Evolutionary conservation across 2,329 filamentous ascomycete genomes (phyloP).

Genomic region (Beauveria sp.): DNA sequence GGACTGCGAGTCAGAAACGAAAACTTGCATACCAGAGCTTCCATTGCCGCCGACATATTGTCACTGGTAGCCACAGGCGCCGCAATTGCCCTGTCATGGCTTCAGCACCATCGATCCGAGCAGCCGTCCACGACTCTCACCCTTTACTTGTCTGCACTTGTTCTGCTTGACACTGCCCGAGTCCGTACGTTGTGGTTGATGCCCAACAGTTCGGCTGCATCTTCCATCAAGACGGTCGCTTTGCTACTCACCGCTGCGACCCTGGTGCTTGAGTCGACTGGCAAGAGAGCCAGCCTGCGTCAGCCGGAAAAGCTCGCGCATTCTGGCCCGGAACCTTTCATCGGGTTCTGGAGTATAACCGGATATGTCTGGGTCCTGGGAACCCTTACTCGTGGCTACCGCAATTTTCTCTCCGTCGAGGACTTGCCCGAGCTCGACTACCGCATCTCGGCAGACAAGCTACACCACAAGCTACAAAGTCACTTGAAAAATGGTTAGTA

Average conservation of each 20-base stretch:
- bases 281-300: constrained; percentile 14
- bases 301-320: neutral
- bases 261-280: constrained; percentile 25
- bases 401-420: constrained; percentile 22
- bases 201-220: constrained; percentile 14
- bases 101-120: constrained; percentile 7
- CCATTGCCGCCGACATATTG: neutral
- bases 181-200: constrained; percentile 30
- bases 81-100: neutral
- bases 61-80: neutral
- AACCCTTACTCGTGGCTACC: constrained; percentile 24
- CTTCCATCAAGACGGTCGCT: constrained; percentile 23
- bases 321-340: constrained; percentile 13
- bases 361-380: constrained; percentile 23
- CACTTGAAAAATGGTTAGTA: neutral
- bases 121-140: constrained; percentile 34
- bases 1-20: neutral
- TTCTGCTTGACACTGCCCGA: constrained; percentile 32
- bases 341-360: constrained; percentile 18
- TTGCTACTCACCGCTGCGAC: constrained; percentile 25
- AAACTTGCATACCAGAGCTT: neutral
- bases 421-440: constrained; percentile 23
- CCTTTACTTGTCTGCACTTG: constrained; percentile 30
- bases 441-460: neutral
- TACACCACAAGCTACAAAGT: constrained; percentile 2